Percentiles rank a stretch among this genome's conserved stretches.
Conservation (phyloP, 257 asterid species). For the Voacanga thouarsii region DNA sequence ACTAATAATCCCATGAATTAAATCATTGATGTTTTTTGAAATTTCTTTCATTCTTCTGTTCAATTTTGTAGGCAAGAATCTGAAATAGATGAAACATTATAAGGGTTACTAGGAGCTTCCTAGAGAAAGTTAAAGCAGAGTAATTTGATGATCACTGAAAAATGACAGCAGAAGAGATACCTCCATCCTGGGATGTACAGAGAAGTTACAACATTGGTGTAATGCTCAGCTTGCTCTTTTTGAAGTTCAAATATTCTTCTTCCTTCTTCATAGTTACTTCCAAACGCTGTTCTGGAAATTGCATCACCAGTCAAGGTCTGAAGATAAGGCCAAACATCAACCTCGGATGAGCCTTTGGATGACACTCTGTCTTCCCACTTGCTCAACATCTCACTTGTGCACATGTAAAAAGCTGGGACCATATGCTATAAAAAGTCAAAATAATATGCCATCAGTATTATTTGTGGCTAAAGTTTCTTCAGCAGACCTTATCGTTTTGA, state of each 20-base stretch:
- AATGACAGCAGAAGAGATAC: neutral
- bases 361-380: slow-evolving; percentile 1
- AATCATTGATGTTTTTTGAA: neutral
- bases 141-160: no score
- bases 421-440: neutral
- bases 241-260: slow-evolving; percentile 20
- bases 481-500: no score
- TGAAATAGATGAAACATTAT: neutral
- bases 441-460: no score
- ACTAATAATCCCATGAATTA: slow-evolving; percentile 2
- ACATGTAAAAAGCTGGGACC: neutral
- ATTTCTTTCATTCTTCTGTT: slow-evolving; percentile 21
- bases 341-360: neutral
- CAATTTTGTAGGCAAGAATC: slow-evolving; percentile 11
- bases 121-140: no score
- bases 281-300: slow-evolving; percentile 31
- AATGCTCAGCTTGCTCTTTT: slow-evolving; percentile 3
- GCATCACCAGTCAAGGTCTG: slow-evolving; percentile 25
- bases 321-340: slow-evolving; percentile 22
- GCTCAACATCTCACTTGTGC: neutral
- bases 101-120: no score
- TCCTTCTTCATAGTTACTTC: slow-evolving; percentile 23
- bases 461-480: no score
- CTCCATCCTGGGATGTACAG: neutral
- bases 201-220: neutral